A percentile compares a stretch with the other conserved stretches of the same genome.
phyloP scores from a whole-genome alignment of 257 asterid genomes.

The Ehretia macrophylla region DNA sequence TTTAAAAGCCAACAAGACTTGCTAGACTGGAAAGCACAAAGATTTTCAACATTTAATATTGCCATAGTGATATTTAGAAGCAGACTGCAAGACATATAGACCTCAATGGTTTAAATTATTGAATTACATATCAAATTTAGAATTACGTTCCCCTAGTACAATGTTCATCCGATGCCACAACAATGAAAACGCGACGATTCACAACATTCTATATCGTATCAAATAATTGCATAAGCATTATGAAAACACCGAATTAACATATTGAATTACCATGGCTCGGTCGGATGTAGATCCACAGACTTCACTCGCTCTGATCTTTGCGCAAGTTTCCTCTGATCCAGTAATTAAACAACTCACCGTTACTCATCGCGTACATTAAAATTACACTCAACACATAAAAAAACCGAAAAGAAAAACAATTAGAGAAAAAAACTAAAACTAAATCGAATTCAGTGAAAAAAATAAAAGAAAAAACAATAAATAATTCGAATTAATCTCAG shows the following conservation, averaged over 20 bases:
- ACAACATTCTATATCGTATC: background rate
- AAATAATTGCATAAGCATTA: background rate
- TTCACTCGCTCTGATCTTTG: constrained; percentile 50
- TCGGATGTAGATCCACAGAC: constrained; percentile 45
- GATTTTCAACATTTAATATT: too few relatives aligned
- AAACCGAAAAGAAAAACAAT: background rate
- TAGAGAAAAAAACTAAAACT: background rate
- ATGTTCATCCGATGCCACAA: too few relatives aligned
- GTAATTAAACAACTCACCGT: constrained; percentile 11
- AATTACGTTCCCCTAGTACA: too few relatives aligned
- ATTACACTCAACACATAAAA: background rate
- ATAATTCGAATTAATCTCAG: background rate
- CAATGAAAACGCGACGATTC: too few relatives aligned
- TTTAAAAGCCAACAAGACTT: too few relatives aligned
- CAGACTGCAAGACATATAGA: too few relatives aligned
- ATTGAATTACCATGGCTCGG: constrained; percentile 41
- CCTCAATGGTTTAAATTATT: too few relatives aligned
- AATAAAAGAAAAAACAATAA: background rate
- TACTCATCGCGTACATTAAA: constrained; percentile 1
- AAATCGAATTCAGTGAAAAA: background rate
- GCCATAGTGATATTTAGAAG: too few relatives aligned
- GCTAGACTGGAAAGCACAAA: too few relatives aligned
- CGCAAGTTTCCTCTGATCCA: constrained; percentile 50
- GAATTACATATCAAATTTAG: too few relatives aligned
- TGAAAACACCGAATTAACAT: background rate